Percentiles rank a stretch among this genome's conserved stretches.
phyloP scores from a whole-genome alignment of 2,329 filamentous ascomycete species.

The Hypoxylon sp. region DNA sequence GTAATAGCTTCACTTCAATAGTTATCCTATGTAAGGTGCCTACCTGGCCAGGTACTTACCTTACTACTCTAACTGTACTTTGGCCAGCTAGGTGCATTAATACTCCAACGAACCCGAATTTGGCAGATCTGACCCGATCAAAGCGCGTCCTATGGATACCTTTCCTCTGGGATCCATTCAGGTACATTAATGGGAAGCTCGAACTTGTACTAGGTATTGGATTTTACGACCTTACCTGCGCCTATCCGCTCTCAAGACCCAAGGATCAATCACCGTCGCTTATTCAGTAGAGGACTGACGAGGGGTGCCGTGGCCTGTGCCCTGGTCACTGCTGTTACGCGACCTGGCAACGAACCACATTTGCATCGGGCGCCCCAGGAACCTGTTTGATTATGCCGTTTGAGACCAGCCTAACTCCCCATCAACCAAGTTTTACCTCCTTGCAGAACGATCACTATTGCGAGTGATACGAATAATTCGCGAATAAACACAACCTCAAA shows the following conservation, averaged over 20 bases:
- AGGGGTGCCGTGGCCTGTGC: neutral
- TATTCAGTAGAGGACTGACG: neutral
- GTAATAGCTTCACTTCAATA: too few species aligned
- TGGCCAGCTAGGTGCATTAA: too few species aligned
- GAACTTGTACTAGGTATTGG: too few species aligned
- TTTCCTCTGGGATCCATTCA: neutral
- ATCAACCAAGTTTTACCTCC: neutral
- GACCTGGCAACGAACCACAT: neutral
- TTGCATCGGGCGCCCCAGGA: neutral
- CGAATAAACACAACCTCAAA: neutral
- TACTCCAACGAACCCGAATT: neutral
- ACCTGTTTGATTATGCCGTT: neutral
- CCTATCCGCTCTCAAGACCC: neutral
- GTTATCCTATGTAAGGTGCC: neutral
- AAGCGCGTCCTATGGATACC: neutral
- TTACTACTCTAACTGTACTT: neutral
- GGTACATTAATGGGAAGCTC: neutral
- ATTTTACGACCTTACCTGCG: neutral
- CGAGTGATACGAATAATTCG: neutral
- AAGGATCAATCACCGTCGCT: neutral
- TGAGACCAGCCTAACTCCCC: neutral
- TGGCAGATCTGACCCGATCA: neutral
- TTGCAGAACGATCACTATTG: neutral
- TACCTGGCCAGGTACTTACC: neutral
- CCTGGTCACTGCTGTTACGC: neutral